Conservation (phyloP, 2,329 filamentous ascomycete species). For the Aspergillus versicolor region DNA sequence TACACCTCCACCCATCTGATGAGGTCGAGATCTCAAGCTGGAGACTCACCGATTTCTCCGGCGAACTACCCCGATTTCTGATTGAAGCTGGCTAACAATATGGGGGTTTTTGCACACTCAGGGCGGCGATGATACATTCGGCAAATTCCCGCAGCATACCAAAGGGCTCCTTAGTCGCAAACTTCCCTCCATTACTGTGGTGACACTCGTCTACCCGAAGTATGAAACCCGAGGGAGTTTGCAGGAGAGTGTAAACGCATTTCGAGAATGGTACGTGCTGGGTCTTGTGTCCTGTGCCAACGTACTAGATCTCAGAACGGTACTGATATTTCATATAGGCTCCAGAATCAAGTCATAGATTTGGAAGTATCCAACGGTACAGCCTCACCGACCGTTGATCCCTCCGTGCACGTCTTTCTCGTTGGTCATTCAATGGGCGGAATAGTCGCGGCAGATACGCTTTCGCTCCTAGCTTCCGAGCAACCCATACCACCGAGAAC, state of each 20-base stretch:
- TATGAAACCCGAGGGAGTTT: constrained; percentile 52
- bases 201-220: constrained; percentile 47
- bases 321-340: constrained; percentile 50
- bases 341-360: constrained; percentile 90
- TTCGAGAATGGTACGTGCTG: constrained; percentile 48
- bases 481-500: constrained; percentile 47
- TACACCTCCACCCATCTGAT: not conserved
- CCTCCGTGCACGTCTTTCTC: constrained; percentile 77
- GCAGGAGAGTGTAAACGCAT: constrained; percentile 44
- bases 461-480: constrained; percentile 72
- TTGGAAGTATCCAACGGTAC: constrained; percentile 81
- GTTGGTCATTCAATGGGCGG: constrained; percentile 90
- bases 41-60: not conserved
- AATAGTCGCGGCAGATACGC: constrained; percentile 87
- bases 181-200: constrained; percentile 43
- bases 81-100: not conserved
- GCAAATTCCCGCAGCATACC: constrained; percentile 46
- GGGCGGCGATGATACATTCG: constrained; percentile 52
- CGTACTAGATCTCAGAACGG: not conserved
- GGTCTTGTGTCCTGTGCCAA: not conserved
- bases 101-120: constrained; percentile 16
- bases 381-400: constrained; percentile 80
- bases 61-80: not conserved
- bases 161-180: constrained; percentile 42
- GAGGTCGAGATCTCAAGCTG: not conserved